These are phyloP conservation scores for Gynostemma pentaphyllum DNA, from an alignment of 306 rosid species.

Conservation along the genomic window DNA sequence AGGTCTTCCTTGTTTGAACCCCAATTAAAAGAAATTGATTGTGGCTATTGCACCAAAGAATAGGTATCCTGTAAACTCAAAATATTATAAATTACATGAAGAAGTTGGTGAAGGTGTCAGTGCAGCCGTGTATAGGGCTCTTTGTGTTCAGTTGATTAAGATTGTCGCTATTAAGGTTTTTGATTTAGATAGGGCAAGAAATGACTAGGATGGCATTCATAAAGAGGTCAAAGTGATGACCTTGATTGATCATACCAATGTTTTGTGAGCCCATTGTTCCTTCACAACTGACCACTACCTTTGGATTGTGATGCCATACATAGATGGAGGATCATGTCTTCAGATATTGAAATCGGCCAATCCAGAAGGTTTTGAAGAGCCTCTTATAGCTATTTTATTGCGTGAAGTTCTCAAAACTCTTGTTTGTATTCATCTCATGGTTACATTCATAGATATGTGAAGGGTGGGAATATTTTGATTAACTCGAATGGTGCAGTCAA, in stretches of 20 bases:
- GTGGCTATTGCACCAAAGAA: slow-evolving; percentile 55
- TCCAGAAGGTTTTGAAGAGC: slow-evolving; percentile 90
- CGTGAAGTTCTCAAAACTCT: slow-evolving; percentile 91
- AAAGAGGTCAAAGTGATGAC: slow-evolving; percentile 85
- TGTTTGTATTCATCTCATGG: slow-evolving; percentile 92
- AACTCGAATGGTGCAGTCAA: slow-evolving; percentile 83
- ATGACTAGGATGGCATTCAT: slow-evolving; percentile 92
- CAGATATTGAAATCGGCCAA: slow-evolving; percentile 76
- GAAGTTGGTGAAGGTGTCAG: slow-evolving; percentile 99
- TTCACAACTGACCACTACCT: slow-evolving; percentile 82
- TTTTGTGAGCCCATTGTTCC: slow-evolving; percentile 83
- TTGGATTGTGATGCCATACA: slow-evolving; percentile 99
- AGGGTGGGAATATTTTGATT: slow-evolving; percentile 92
- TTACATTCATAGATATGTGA: slow-evolving; percentile 89
- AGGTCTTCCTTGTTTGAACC: slow-evolving; percentile 13
- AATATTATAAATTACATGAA: slow-evolving; percentile 80
- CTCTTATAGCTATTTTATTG: slow-evolving; percentile 77
- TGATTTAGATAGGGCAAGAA: slow-evolving; percentile 85
- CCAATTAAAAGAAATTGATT: slow-evolving; percentile 8
- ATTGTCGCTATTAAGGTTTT: slow-evolving; percentile 95
- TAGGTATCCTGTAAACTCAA: slow-evolving; percentile 63
- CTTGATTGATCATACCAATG: slow-evolving; percentile 77
- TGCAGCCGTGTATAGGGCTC: slow-evolving; percentile 83
- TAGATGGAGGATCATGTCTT: slow-evolving; percentile 96
- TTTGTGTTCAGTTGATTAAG: slow-evolving; percentile 75